Percentiles rank a stretch among this genome's conserved stretches.
Conservation (phyloP, 495 filamentous ascomycete species). For the Podospora sp. region DNA sequence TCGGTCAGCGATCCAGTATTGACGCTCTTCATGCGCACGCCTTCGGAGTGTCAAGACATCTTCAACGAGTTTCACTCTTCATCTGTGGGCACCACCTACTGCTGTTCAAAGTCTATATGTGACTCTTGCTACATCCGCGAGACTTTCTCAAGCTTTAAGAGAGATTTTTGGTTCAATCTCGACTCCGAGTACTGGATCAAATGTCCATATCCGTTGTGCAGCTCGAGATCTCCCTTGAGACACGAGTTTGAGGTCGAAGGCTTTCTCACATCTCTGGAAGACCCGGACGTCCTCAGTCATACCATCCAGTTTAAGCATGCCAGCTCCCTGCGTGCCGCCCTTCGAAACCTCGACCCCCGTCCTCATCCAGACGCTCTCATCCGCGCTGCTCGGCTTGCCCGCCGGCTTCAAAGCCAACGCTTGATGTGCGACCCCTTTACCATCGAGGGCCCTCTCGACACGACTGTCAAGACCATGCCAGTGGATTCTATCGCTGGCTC, state of each 20-base stretch:
- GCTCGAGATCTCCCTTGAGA: background rate
- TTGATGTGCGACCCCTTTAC: conserved; percentile 9
- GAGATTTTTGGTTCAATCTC: conserved; percentile 24
- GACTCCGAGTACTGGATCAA: conserved; percentile 16
- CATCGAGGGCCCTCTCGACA: background rate
- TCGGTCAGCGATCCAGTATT: background rate
- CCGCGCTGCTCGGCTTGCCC: conserved; percentile 16
- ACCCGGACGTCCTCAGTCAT: background rate
- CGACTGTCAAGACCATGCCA: conserved; percentile 9
- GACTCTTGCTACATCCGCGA: conserved; percentile 11
- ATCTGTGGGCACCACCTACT: background rate
- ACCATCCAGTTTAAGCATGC: conserved; percentile 3
- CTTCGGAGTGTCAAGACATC: background rate
- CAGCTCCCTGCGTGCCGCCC: conserved; percentile 4
- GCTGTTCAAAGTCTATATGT: conserved; percentile 15
- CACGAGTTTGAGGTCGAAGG: background rate
- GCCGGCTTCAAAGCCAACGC: background rate
- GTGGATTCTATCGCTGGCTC: conserved; percentile 17
- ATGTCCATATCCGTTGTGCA: conserved; percentile 18
- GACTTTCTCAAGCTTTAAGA: background rate
- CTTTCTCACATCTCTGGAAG: background rate
- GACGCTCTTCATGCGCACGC: background rate
- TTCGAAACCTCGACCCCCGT: background rate
- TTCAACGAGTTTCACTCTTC: background rate
- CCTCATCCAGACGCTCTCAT: conserved; percentile 6